These are phyloP conservation scores for Aspergillus arachidicola DNA, from an alignment of 2,329 filamentous ascomycete species.

Conservation along the genomic window DNA sequence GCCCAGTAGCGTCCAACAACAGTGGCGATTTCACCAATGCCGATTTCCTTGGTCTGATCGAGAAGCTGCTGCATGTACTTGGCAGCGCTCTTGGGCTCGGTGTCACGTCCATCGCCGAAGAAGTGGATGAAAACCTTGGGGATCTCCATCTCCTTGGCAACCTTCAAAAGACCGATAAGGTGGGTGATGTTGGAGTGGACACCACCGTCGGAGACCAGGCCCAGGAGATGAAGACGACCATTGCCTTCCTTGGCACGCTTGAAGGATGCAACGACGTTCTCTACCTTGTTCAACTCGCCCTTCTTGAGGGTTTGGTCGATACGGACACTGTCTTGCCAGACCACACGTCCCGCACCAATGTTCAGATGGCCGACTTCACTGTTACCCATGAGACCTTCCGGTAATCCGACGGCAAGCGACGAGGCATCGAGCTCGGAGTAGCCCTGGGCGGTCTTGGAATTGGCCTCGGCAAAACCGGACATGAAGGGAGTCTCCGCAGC, in stretches of 20 bases:
- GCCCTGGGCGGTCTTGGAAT: slow-evolving; percentile 74
- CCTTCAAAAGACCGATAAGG: slow-evolving; percentile 81
- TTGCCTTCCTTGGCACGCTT: slow-evolving; percentile 81
- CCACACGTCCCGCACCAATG: slow-evolving; percentile 94
- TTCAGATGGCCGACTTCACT: slow-evolving; percentile 98
- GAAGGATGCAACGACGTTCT: slow-evolving; percentile 77
- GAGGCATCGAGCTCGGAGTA: slow-evolving; percentile 95
- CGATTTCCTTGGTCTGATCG: slow-evolving; percentile 78
- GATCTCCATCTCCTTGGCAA: slow-evolving; percentile 84
- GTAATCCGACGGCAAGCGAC: slow-evolving; percentile 90
- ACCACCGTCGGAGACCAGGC: slow-evolving; percentile 91
- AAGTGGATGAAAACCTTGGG: slow-evolving; percentile 98
- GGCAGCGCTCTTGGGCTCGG: slow-evolving; percentile 90
- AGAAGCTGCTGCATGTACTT: slow-evolving; percentile 87
- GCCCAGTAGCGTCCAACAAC: slow-evolving; percentile 95
- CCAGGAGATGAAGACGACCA: slow-evolving; percentile 87
- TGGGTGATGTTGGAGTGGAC: slow-evolving; percentile 97
- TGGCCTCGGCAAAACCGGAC: slow-evolving; percentile 73
- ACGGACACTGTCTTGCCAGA: slow-evolving; percentile 97
- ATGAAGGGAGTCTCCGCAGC: slow-evolving; percentile 91
- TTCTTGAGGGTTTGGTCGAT: slow-evolving; percentile 94
- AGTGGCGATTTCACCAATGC: slow-evolving; percentile 83
- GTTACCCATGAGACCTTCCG: slow-evolving; percentile 98
- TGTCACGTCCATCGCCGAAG: slow-evolving; percentile 97
- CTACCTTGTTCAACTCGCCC: slow-evolving; percentile 72